These are phyloP conservation scores for Globisporangium parvum DNA, from an alignment of 352 stramenopile species.

Conservation along the genomic window DNA sequence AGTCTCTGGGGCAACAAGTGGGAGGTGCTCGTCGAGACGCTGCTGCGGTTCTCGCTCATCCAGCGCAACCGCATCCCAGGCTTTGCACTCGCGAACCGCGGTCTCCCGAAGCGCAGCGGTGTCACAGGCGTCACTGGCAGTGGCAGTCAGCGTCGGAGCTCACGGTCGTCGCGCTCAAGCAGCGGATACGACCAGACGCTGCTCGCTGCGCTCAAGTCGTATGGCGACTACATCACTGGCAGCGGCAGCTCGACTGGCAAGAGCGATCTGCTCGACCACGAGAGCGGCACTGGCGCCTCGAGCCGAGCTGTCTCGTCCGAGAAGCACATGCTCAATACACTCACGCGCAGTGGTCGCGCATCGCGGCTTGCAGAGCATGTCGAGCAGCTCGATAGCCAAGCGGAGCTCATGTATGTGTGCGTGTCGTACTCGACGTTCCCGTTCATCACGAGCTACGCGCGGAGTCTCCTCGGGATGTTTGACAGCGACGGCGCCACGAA, in stretches of 20 bases:
- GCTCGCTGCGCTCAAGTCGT: constrained; percentile 55
- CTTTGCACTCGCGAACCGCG: constrained; percentile 50
- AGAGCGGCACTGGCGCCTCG: constrained; percentile 12
- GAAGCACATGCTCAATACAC: constrained; percentile 56
- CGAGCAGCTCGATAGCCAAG: constrained; percentile 64
- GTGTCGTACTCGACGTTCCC: constrained; percentile 80
- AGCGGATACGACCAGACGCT: constrained; percentile 57
- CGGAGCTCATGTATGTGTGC: constrained; percentile 63
- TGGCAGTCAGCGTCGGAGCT: constrained; percentile 16
- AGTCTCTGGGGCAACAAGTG: constrained; percentile 65
- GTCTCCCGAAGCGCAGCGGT: constrained; percentile 39
- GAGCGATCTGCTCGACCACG: constrained; percentile 21
- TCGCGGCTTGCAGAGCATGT: constrained; percentile 57
- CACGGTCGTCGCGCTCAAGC: constrained; percentile 21
- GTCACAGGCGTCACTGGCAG: constrained; percentile 20
- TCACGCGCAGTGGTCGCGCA: constrained; percentile 54
- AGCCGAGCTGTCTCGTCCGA: constrained; percentile 18
- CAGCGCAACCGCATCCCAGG: constrained; percentile 67
- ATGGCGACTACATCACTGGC: constrained; percentile 66
- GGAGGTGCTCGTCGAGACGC: constrained; percentile 53
- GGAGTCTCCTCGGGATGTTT: constrained; percentile 65
- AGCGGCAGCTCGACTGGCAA: constrained; percentile 15
- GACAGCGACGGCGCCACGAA: constrained; percentile 64
- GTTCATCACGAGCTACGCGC: constrained; percentile 81
- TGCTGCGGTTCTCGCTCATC: constrained; percentile 72